Percentiles rank a stretch among this genome's conserved stretches.
These are phyloP conservation scores for Aureobasidium sp. DNA, from an alignment of 2,329 filamentous ascomycete species.

Conservation along the genomic window DNA sequence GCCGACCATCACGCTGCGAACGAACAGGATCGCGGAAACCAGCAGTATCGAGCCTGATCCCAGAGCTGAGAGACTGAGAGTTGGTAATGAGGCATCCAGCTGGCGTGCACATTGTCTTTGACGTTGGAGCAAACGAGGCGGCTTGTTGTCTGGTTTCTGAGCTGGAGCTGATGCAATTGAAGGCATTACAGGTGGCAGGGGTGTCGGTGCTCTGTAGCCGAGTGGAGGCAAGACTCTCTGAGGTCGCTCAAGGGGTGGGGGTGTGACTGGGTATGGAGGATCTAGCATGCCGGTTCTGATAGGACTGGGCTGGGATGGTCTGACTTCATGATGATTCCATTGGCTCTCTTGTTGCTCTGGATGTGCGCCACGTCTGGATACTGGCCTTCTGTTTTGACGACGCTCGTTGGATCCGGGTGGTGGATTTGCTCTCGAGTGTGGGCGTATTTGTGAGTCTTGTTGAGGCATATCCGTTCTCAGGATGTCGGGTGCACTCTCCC, in stretches of 20 bases:
- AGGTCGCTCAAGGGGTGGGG: neutral
- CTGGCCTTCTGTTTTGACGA: neutral
- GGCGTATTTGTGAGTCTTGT: neutral
- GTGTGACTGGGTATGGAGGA: conserved; percentile 7
- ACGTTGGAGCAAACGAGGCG: neutral
- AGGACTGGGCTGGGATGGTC: neutral
- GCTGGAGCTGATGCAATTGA: neutral
- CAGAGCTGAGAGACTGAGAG: neutral
- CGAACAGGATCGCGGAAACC: neutral
- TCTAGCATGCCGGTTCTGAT: neutral
- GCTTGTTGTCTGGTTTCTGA: neutral
- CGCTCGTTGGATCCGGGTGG: too few relatives aligned
- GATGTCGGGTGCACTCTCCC: conserved; percentile 1
- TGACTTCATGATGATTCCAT: neutral
- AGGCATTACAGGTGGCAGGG: neutral
- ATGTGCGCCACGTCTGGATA: neutral
- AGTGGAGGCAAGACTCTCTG: neutral
- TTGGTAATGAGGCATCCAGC: neutral
- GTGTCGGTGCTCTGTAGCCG: conserved; percentile 3
- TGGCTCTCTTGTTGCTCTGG: neutral
- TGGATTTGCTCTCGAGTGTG: neutral
- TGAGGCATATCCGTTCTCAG: neutral
- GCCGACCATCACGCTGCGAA: neutral
- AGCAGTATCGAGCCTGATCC: neutral
- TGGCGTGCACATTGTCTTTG: neutral